Conservation (phyloP, 768 basidiomycete species). For the Amanita rimosa region DNA sequence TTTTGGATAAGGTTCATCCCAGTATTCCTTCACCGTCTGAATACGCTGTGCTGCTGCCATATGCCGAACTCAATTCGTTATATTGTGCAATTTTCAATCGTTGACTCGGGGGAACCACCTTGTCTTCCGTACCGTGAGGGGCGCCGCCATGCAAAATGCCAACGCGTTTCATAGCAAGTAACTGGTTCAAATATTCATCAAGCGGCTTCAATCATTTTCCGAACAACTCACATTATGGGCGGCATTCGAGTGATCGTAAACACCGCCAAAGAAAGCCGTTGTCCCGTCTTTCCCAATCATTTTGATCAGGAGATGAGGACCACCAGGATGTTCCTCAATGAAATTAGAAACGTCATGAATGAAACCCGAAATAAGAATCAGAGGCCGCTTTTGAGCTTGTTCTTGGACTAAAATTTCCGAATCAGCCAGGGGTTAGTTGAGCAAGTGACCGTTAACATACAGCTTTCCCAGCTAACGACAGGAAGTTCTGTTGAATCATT, state of each 20-base stretch:
- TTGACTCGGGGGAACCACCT: slow-evolving; percentile 62
- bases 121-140: slow-evolving; percentile 48
- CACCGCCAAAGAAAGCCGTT: slow-evolving; percentile 89
- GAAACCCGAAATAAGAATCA: slow-evolving; percentile 84
- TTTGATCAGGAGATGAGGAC: slow-evolving; percentile 72
- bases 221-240: slow-evolving; percentile 59
- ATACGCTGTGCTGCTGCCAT: slow-evolving; percentile 41
- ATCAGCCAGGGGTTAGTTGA: neutral
- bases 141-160: slow-evolving; percentile 52
- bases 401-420: slow-evolving; percentile 45
- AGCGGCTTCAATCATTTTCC: neutral
- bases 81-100: slow-evolving; percentile 60
- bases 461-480: slow-evolving; percentile 80
- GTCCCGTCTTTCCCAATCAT: slow-evolving; percentile 88
- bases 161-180: slow-evolving; percentile 58
- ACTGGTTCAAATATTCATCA: slow-evolving; percentile 15
- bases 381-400: slow-evolving; percentile 67
- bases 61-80: slow-evolving; percentile 43
- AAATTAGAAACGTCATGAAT: slow-evolving; percentile 85
- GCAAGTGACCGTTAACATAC: slow-evolving; percentile 27
- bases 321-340: slow-evolving; percentile 88
- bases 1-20: neutral
- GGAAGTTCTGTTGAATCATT: slow-evolving; percentile 64
- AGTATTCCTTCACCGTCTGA: slow-evolving; percentile 46
- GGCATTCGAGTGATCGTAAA: slow-evolving; percentile 83